These are phyloP conservation scores for Simplicillium aogashimaense DNA, from an alignment of 2,329 filamentous ascomycete genomes.

Conservation along the genomic window DNA sequence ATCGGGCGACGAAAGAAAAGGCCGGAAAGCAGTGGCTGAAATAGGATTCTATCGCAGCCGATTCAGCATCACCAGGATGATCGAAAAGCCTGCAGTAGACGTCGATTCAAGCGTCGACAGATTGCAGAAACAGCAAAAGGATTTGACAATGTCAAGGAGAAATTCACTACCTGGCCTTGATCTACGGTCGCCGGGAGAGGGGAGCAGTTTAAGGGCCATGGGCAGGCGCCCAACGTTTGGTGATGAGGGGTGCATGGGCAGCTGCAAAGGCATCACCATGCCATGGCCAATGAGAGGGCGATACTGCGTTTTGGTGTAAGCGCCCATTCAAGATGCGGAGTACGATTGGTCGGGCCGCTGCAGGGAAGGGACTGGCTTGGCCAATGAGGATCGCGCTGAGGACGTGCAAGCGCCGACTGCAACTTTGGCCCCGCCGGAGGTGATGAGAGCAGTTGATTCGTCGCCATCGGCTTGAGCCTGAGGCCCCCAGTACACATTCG, in stretches of 20 bases:
- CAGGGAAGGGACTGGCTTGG: slow-evolving; percentile 7
- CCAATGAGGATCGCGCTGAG: slow-evolving; percentile 23
- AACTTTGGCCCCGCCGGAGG: slow-evolving; percentile 31
- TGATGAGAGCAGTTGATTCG: slow-evolving; percentile 10
- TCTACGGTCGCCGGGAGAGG: too few relatives aligned
- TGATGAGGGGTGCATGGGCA: slow-evolving; percentile 10
- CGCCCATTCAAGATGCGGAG: slow-evolving; percentile 16
- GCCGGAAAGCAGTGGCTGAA: too few relatives aligned
- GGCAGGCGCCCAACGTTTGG: slow-evolving; percentile 1
- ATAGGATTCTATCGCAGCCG: too few relatives aligned
- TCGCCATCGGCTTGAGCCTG: too few relatives aligned
- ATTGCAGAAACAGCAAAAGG: too few relatives aligned
- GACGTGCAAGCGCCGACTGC: slow-evolving; percentile 38
- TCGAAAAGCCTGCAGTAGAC: too few relatives aligned
- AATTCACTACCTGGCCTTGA: too few relatives aligned
- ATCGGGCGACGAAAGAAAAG: too few relatives aligned
- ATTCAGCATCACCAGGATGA: too few relatives aligned
- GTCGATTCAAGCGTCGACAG: too few relatives aligned
- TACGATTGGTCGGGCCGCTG: slow-evolving; percentile 16
- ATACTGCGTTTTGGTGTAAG: slow-evolving; percentile 15
- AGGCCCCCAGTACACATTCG: too few relatives aligned
- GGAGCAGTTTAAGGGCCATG: slow-evolving; percentile 7
- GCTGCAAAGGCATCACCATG: slow-evolving; percentile 5
- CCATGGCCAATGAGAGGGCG: slow-evolving; percentile 16
- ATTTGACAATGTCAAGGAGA: too few relatives aligned